Percentiles rank a stretch among this genome's conserved stretches.
Evolutionary conservation across 495 filamentous ascomycete genomes (phyloP).

Genomic region (Extremus antarcticus): DNA sequence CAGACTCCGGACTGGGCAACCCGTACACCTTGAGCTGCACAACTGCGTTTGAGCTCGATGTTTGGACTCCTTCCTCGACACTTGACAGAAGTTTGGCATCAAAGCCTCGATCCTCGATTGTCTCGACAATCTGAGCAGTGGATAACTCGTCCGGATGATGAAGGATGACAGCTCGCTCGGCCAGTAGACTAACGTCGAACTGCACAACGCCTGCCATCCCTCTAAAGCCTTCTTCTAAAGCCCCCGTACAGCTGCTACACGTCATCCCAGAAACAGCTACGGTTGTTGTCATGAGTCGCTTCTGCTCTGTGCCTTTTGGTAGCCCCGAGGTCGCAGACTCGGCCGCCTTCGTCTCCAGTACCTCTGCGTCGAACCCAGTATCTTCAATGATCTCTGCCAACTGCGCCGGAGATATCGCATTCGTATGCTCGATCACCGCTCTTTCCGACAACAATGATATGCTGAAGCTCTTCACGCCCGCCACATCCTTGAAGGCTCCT

Average conservation of each 20-base stretch:
- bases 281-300: constrained; percentile 54
- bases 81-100: constrained; percentile 72
- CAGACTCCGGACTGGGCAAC: constrained; percentile 55
- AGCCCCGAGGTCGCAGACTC: not conserved
- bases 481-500: constrained; percentile 53
- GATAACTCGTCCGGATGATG: constrained; percentile 67
- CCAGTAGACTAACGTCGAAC: constrained; percentile 88
- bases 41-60: constrained; percentile 37
- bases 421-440: constrained; percentile 41
- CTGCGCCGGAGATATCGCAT: constrained; percentile 45
- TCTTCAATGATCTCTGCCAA: constrained; percentile 55
- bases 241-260: constrained; percentile 88
- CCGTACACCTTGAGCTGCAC: constrained; percentile 79
- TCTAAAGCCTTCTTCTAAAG: constrained; percentile 73
- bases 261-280: constrained; percentile 90
- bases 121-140: constrained; percentile 56
- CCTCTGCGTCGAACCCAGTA: constrained; percentile 35
- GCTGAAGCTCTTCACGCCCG: constrained; percentile 32
- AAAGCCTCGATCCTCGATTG: constrained; percentile 87
- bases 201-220: constrained; percentile 64
- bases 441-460: constrained; percentile 49
- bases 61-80: constrained; percentile 34
- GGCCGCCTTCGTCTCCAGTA: constrained; percentile 28
- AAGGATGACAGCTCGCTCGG: constrained; percentile 79
- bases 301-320: constrained; percentile 11